Evolutionary conservation across 169 alveolate genomes (phyloP).

Genomic region (Cryptosporidium ubiquitum): DNA sequence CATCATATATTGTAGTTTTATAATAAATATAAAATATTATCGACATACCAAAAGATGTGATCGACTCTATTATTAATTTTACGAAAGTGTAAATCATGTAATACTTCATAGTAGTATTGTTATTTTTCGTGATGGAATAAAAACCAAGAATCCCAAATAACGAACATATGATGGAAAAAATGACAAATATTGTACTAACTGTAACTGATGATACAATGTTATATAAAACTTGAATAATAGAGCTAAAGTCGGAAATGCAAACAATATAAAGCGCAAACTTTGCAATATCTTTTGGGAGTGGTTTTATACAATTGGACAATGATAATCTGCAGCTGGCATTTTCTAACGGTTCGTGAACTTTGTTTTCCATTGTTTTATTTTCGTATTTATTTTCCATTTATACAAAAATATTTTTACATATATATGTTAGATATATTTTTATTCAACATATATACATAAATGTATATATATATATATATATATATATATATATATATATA

Average conservation of each 20-base stretch:
- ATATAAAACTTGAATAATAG: slow-evolving; percentile 52
- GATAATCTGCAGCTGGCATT: not conserved
- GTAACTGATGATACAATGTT: slow-evolving; percentile 31
- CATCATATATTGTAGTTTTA: slow-evolving; percentile 20
- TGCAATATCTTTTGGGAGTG: slow-evolving; percentile 51
- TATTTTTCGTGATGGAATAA: slow-evolving; percentile 2
- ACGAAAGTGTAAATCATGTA: slow-evolving; percentile 41
- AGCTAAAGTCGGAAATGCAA: slow-evolving; percentile 48
- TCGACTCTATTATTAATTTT: slow-evolving; percentile 12
- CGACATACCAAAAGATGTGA: slow-evolving; percentile 32
- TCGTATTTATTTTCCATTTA: not conserved
- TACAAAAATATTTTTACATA: not conserved
- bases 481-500: not conserved
- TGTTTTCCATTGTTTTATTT: not conserved
- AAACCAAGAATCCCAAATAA: slow-evolving; percentile 51
- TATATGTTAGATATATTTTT: not conserved
- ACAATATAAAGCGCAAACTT: slow-evolving; percentile 55
- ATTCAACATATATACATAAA: not conserved
- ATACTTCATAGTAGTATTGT: slow-evolving; percentile 23
- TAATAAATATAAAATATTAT: slow-evolving; percentile 2
- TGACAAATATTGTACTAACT: slow-evolving; percentile 40
- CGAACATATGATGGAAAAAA: slow-evolving; percentile 50
- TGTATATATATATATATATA: no score
- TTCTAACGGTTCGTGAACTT: not conserved
- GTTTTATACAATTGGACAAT: slow-evolving; percentile 13